Evolutionary conservation across 192 early-diverging fungal genomes (phyloP).

Genomic region (Linnemannia schmuckeri): DNA sequence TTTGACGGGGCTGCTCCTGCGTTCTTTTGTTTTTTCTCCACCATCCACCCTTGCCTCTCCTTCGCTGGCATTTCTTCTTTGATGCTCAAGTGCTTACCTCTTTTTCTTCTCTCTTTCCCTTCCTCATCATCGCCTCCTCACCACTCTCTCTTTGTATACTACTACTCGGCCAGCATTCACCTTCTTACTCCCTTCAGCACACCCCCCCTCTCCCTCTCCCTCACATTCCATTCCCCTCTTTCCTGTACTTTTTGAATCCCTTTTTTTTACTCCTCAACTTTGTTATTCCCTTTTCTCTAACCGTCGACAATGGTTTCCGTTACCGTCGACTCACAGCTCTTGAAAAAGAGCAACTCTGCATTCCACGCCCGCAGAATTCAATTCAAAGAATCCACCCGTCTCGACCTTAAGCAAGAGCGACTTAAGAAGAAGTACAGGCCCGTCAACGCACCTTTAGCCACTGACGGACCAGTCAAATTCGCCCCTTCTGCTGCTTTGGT

Average conservation of each 20-base stretch:
- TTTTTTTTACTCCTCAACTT: not conserved
- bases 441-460: slow-evolving; percentile 59
- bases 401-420: slow-evolving; percentile 72
- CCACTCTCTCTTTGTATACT: too few relatives aligned
- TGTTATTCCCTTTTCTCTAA: not conserved
- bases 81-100: too few relatives aligned
- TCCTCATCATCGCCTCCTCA: too few relatives aligned
- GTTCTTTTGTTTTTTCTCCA: too few relatives aligned
- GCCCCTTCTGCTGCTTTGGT: not conserved
- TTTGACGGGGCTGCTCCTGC: too few relatives aligned
- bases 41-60: too few relatives aligned
- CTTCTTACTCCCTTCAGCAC: too few relatives aligned
- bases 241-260: not conserved
- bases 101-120: too few relatives aligned
- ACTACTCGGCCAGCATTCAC: too few relatives aligned
- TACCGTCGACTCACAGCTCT: slow-evolving; percentile 40
- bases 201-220: not conserved
- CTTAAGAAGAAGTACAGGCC: slow-evolving; percentile 75
- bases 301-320: slow-evolving; percentile 23
- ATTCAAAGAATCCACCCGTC: slow-evolving; percentile 68
- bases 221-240: not conserved
- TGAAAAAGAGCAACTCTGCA: slow-evolving; percentile 39
- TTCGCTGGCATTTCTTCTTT: too few relatives aligned
- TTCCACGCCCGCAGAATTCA: slow-evolving; percentile 69
- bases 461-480: slow-evolving; percentile 14